Evolutionary conservation across 495 filamentous ascomycete species (phyloP), one percentile per base, ranked within the genome.

Genomic region (Podospora australis): DNA sequence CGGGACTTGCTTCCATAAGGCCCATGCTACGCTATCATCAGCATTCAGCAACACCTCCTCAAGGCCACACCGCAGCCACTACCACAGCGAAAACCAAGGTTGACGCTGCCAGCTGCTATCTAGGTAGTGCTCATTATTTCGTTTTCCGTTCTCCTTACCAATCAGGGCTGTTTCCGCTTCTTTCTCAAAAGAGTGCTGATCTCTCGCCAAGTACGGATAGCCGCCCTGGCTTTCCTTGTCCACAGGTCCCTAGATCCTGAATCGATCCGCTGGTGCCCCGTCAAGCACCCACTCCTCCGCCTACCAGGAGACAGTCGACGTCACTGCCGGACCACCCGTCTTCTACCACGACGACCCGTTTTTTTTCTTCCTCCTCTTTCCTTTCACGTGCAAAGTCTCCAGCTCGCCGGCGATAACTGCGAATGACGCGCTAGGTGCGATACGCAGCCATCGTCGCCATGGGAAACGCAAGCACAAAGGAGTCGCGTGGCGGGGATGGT

Each of bases 401-500:
- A 17, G 11, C 2, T n/a, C 8, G 6, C 16, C 21, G n/a, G 30
- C 45, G 17, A 39, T 44, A 23, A 47, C 20, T 3, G n/a, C 52
- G 47, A 40, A 50, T 48, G 44, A 51, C 36, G 28, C 42, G 42
- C 42, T 45, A 48, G 21, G 17, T 35, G 16, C n/a, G n/a, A n/a
- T n/a, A n/a, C 28, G 14, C 30, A 42, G 19, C 22, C 8, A 29
- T 44, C 34, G 48, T 28, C 49, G 34, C 36, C 44, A 66, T 66
- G 63, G 63, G 63, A 22, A 66, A 66, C 35, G 19, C 52, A 29
- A 66, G 50, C 46, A 64, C 63, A 35, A 64, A 58, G 29, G 63
- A 66, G 46, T 58, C 63, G 22, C 60, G 63, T 36, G 42, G 44
- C 21, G 55, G 56, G 22, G 60, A 64, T 52, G 50, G 30, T 21